Conservation (phyloP, 1,284 basidiomycete species). For the Malassezia brasiliensis region DNA sequence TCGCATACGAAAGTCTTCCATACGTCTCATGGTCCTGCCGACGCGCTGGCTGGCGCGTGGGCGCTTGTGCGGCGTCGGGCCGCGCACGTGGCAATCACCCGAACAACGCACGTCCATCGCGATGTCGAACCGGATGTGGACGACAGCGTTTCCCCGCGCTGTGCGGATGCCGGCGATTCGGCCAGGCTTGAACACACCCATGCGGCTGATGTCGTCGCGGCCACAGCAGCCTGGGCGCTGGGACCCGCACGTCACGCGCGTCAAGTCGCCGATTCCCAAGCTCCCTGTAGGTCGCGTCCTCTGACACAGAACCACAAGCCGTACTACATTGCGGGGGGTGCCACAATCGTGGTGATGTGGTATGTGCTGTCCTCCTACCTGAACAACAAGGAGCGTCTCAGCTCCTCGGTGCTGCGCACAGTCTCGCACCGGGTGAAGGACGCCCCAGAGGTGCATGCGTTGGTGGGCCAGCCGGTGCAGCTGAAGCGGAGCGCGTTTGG, state of each 20-base stretch:
- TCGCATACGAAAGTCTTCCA: too few species aligned
- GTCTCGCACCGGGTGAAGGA: slow-evolving; percentile 26
- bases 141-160: background rate
- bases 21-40: too few species aligned
- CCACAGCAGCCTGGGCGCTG: slow-evolving; percentile 10
- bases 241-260: slow-evolving; percentile 13
- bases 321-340: slow-evolving; percentile 7
- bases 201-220: background rate
- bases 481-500: slow-evolving; percentile 17
- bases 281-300: slow-evolving; percentile 2
- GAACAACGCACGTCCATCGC: background rate
- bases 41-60: too few species aligned
- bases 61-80: too few species aligned
- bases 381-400: slow-evolving; percentile 38
- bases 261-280: slow-evolving; percentile 10
- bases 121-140: background rate
- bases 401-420: slow-evolving; percentile 26
- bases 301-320: slow-evolving; percentile 10
- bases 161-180: background rate
- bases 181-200: background rate
- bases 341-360: slow-evolving; percentile 21
- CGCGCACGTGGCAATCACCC: background rate
- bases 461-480: slow-evolving; percentile 19
- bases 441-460: slow-evolving; percentile 12
- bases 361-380: slow-evolving; percentile 25